Base-by-base conservation (phyloP, 106 monocot genomes). In the Allium fistulosum region DNA sequence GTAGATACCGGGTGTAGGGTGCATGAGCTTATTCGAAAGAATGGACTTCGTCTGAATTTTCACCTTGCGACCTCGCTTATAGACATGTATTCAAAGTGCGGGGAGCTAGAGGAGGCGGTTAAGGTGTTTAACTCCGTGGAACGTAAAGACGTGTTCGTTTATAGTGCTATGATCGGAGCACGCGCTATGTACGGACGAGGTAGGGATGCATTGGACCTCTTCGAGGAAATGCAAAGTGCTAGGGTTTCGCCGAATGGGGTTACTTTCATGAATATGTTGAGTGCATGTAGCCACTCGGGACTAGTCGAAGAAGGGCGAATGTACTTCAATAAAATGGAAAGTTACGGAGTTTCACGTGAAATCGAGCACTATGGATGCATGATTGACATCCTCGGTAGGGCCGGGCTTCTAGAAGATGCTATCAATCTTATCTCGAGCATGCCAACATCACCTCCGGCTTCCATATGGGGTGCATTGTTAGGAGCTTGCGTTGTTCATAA, bases 11-110 rank as follows among this genome's bases (percentile, higher is more conserved):
- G 87, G 11, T 61, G 77, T n/a, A 72, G 80, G 80, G 75, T 87
- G 17, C 87, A 87, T 53, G 37, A 59, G 6, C 72, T 75, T 63
- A 61, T 75, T 15, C 53, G 53, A 22, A 80, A 69, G 71, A 75
- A 75, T 10, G 52, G 27, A 11, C 18, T 77, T 6, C 6, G 61
- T 1, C 50, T 80, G 51, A 87, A 77, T 63, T 65, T 13, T 68
- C 82, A 80, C 65, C 77, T 87, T 17, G 53, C 71, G 1, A 80
- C 87, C 12, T 76, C 87, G 9, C 80, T 87, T 14, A 75, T 87
- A 7, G 87, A 87, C 74, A 87, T 87, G 87, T 87, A 87, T 46
- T 77, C 80, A 52, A 87, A 87, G 74, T 87, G 82, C 18, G 87
- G 87, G 9, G 80, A 83, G 65, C 60, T 83, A 8, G 79, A 80